These are phyloP conservation scores for Globisporangium recalcitrans DNA, from an alignment of 352 stramenopile species.

Conservation along the genomic window DNA sequence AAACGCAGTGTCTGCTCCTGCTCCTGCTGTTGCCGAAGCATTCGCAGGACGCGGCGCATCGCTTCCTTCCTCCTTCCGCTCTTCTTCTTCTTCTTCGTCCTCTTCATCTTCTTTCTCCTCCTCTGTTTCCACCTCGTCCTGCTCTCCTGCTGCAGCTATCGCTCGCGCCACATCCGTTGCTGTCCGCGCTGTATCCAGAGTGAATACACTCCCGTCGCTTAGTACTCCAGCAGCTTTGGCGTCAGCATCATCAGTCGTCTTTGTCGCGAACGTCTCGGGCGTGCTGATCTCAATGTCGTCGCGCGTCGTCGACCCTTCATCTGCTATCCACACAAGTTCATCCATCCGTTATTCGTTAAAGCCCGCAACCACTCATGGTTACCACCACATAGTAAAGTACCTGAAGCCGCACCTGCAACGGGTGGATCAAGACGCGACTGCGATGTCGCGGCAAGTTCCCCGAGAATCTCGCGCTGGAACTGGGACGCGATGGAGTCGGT, in stretches of 20 bases:
- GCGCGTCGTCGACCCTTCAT: conserved; percentile 5
- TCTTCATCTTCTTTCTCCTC: conserved; percentile 2
- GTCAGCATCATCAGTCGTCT: not conserved
- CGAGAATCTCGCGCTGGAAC: conserved; percentile 62
- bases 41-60: not conserved
- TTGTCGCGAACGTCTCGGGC: conserved; percentile 24
- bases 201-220: not conserved
- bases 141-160: not conserved
- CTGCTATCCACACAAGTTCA: not conserved
- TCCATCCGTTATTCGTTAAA: not conserved
- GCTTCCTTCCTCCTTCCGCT: not conserved
- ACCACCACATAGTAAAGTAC: not conserved
- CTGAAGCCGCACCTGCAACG: not conserved
- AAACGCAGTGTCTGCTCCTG: not conserved
- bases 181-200: not conserved
- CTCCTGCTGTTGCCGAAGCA: not conserved
- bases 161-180: not conserved
- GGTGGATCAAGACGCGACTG: not conserved
- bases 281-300: conserved; percentile 27
- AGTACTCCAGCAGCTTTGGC: not conserved
- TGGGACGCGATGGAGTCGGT: conserved; percentile 50
- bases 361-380: not conserved
- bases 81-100: conserved; percentile 5
- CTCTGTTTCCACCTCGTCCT: conserved; percentile 7
- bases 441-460: conserved; percentile 13